Base-by-base conservation (phyloP, 805 yeast genomes). In the Maudiozyma serrabonitensis region DNA sequence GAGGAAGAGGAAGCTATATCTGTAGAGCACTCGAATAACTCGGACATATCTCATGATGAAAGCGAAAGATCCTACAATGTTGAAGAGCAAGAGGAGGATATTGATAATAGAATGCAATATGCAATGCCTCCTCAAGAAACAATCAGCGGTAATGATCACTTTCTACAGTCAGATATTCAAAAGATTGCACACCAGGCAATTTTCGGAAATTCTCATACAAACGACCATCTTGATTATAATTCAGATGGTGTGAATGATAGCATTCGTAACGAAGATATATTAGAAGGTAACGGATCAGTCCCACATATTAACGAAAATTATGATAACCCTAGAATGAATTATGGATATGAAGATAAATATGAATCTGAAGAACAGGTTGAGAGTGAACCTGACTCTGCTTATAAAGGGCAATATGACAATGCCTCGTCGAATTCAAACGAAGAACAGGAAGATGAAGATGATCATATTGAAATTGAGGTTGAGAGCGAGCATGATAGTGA, bases 11-110 rank as follows among this genome's bases (percentile, higher is more conserved):
- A n/a, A 16, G 12, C 8, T n/a, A 18, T 37, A 2, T 49, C 50
- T 15, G 48, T 45, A 4, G 50, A 52, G 43, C 60, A 56, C 6
- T 53, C 57, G 4, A 59, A 58, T 45, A 58, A 58, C 7, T 55
- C 61, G 2, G 55, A 52, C 40, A 54, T 53, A 42, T 50, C 52
- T 35, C 47, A 48, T 32, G 52, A 58, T 2, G 32, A 28, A 8
- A 11, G 32, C 32, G 8, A 28, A 2, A 11, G 32, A 8, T 28
- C 9, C 12, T 28, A 28, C 6, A 6, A 28, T 11, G 32, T 9
- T 9, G 32, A 28, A 11, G 32, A 28, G 3, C 12, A 28, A 11
- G 32, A 28, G 8, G 12, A 28, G 4, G 32, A 28, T 8, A 28
- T 9, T 28, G 32, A 28, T 28, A 6, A 28, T 28, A 8, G 12